phyloP scores from a whole-genome alignment of 2,329 filamentous ascomycete species.

The Arthroderma sp. region DNA sequence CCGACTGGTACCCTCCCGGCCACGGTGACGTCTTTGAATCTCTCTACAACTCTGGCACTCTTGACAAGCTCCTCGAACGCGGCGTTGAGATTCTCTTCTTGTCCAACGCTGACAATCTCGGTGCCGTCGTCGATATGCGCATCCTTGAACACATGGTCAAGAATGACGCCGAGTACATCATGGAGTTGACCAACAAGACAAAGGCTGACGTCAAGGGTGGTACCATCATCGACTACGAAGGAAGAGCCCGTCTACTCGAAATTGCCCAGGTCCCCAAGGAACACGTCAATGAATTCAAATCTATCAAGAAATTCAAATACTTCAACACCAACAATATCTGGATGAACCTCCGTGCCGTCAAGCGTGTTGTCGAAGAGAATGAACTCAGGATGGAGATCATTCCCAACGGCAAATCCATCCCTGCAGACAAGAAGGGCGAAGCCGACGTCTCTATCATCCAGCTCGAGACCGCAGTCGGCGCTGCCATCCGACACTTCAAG shows the following conservation, averaged over 20 bases:
- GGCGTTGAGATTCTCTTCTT: constrained; percentile 97
- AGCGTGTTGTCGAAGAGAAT: constrained; percentile 96
- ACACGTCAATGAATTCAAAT: constrained; percentile 99
- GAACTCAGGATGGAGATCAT: constrained; percentile 99
- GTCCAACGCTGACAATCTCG: constrained; percentile 97
- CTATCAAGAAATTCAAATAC: constrained; percentile 99
- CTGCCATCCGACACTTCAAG: constrained; percentile 95
- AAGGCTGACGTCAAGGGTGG: constrained; percentile 99
- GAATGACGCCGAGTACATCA: constrained; percentile 94
- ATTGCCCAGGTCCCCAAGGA: constrained; percentile 99
- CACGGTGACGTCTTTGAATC: constrained; percentile 99
- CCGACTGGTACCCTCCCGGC: constrained; percentile 96
- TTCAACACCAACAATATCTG: constrained; percentile 99
- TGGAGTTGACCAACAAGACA: constrained; percentile 99
- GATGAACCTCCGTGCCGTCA: constrained; percentile 95
- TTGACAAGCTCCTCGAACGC: constrained; percentile 88
- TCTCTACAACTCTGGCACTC: constrained; percentile 95
- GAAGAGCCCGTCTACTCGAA: constrained; percentile 88
- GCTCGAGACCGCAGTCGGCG: constrained; percentile 96
- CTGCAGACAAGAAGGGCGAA: constrained; percentile 98
- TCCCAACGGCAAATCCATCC: constrained; percentile 96
- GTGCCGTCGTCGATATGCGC: constrained; percentile 91
- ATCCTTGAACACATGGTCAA: constrained; percentile 99
- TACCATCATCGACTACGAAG: constrained; percentile 99
- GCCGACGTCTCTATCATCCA: constrained; percentile 95